Percentiles rank a stretch among this genome's conserved stretches.
These are phyloP conservation scores for Yamadazyma philogaea DNA, from an alignment of 805 yeast species.

Conservation along the genomic window DNA sequence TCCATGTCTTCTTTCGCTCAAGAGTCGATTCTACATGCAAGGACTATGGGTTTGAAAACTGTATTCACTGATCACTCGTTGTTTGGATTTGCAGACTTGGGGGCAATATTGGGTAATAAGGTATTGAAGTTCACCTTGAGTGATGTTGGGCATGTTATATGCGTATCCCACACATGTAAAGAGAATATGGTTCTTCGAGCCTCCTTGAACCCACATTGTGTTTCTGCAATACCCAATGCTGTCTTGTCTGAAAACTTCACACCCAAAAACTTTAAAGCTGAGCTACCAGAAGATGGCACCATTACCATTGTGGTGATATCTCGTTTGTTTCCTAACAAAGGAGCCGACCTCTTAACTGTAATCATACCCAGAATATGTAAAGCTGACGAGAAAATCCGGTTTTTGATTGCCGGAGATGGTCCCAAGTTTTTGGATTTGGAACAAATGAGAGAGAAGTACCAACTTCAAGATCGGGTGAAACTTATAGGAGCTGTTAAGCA, in stretches of 20 bases:
- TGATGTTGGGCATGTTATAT: constrained; percentile 89
- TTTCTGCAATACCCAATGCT: constrained; percentile 95
- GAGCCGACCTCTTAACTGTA: constrained; percentile 83
- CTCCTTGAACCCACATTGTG: constrained; percentile 68
- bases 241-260: constrained; percentile 77
- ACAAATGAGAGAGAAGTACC: constrained; percentile 87
- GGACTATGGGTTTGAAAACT: constrained; percentile 88
- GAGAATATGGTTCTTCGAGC: constrained; percentile 93
- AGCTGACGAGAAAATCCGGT: constrained; percentile 59
- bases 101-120: constrained; percentile 83
- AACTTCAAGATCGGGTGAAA: constrained; percentile 83
- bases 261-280: constrained; percentile 7
- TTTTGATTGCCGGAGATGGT: constrained; percentile 94
- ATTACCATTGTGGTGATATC: constrained; percentile 90
- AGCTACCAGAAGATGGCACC: constrained; percentile 9
- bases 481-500: constrained; percentile 85
- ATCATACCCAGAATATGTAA: constrained; percentile 81
- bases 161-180: constrained; percentile 94
- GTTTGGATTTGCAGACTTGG: constrained; percentile 88
- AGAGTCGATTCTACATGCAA: constrained; percentile 87
- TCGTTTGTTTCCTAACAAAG: constrained; percentile 91
- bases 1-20: constrained; percentile 82
- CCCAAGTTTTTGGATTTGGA: constrained; percentile 92
- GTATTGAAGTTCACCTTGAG: constrained; percentile 75
- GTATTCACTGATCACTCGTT: constrained; percentile 95